Evolutionary conservation across 1,139 yeast genomes (phyloP), one percentile per base, ranked within the genome.

Genomic region (Scheffersomyces segobiensis): DNA sequence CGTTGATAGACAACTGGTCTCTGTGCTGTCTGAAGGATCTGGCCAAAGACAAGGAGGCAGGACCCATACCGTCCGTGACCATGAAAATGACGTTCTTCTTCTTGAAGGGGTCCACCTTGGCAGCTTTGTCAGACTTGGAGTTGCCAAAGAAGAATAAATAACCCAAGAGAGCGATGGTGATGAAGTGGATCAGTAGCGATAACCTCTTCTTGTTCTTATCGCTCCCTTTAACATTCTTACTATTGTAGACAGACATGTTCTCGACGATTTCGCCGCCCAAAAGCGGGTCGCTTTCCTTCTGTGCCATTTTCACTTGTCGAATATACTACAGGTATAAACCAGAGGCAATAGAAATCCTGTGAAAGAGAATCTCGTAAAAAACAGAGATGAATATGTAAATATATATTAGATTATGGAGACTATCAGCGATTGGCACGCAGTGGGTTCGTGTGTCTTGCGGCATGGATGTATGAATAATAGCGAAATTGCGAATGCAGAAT

Each of bases 11-110:
- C 55, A 70, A 65, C 8, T 60, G 48, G 57, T 71, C 74, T 49
- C 72, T 62, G 55, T 60, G 59, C 54, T 71, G 74, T 53, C 62
- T 63, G 62, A 70, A 70, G 4, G 71, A 65, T 4, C 74, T 62
- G 7, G 74, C 71, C 57, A 71, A 64, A 18, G 73, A 66, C 26
- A 71, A 63, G 10, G 73, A 69, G 3, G 73, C 73, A 1, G 74
- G 73, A 12, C 74, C 74, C 73, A 70, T 71, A 2, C 74, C 74
- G 53, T 71, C 74, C 21, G 74, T 67, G 56, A 71, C 74, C 73
- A 71, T 68, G 63, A 71, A 70, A 49, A 71, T 70, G 55, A 71
- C 65, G 53, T 71, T 70, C 63, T 66, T 66, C 59, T 63, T 64
- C 56, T 56, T 57, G 49, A 54, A 55, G 52, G 58, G 59, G 50